These are phyloP conservation scores for Sporobolomyces pararoseus DNA, from an alignment of 768 basidiomycete species.

Conservation along the genomic window DNA sequence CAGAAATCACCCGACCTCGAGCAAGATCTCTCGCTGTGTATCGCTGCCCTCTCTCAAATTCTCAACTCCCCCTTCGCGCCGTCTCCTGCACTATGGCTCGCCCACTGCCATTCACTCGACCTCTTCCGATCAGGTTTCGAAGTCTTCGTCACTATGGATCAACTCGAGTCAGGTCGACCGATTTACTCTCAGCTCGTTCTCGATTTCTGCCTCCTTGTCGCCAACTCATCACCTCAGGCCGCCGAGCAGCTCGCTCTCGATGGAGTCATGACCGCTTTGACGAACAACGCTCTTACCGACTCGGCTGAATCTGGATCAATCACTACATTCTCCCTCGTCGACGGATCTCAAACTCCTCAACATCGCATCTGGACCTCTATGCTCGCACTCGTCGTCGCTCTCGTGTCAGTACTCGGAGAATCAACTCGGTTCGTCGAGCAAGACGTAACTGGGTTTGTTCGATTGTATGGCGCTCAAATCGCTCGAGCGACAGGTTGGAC, in stretches of 20 bases:
- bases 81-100: constrained; percentile 72
- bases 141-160: constrained; percentile 33
- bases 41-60: constrained; percentile 78
- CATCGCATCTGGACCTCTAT: constrained; percentile 80
- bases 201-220: constrained; percentile 79
- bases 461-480: constrained; percentile 78
- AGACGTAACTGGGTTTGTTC: constrained; percentile 79
- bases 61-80: constrained; percentile 64
- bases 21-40: constrained; percentile 72
- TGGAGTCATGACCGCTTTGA: constrained; percentile 74
- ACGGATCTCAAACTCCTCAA: constrained; percentile 53
- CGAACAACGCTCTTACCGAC: constrained; percentile 71
- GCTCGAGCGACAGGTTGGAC: constrained; percentile 74
- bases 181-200: constrained; percentile 63
- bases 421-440: constrained; percentile 67
- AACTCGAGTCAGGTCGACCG: constrained; percentile 56
- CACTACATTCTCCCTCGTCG: constrained; percentile 63
- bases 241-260: constrained; percentile 83
- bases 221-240: constrained; percentile 62
- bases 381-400: constrained; percentile 71
- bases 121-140: constrained; percentile 62
- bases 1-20: constrained; percentile 62
- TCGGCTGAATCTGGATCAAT: constrained; percentile 73
- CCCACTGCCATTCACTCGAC: constrained; percentile 72
- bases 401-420: constrained; percentile 65